These are phyloP conservation scores for Lophiotrema nucula DNA, from an alignment of 495 filamentous ascomycete species.

Conservation along the genomic window DNA sequence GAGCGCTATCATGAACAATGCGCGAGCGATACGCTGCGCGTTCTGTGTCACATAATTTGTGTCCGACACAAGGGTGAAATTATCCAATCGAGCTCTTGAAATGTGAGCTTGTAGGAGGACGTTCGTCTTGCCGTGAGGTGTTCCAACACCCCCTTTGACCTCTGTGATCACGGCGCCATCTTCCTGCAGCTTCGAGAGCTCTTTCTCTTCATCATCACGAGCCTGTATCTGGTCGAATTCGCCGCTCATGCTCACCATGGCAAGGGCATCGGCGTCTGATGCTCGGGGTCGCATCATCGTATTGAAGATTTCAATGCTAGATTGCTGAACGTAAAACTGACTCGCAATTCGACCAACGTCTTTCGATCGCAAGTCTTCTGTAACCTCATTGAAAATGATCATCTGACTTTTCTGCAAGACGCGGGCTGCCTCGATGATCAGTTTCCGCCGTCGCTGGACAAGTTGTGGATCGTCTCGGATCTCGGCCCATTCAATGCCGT, in stretches of 20 bases:
- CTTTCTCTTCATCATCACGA: slow-evolving; percentile 79
- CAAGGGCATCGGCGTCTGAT: slow-evolving; percentile 83
- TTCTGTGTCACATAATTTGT: slow-evolving; percentile 95
- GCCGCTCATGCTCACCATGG: slow-evolving; percentile 93
- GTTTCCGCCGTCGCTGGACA: slow-evolving; percentile 73
- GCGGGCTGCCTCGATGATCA: slow-evolving; percentile 82
- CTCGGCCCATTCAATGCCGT: slow-evolving; percentile 97
- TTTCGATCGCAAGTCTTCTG: slow-evolving; percentile 86
- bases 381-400: slow-evolving; percentile 95
- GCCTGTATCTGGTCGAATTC: slow-evolving; percentile 98
- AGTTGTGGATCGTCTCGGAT: slow-evolving; percentile 80
- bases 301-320: slow-evolving; percentile 94
- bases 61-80: slow-evolving; percentile 90
- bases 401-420: slow-evolving; percentile 90
- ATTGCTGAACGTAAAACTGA: slow-evolving; percentile 92
- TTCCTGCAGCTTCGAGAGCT: slow-evolving; percentile 65
- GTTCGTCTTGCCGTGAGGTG: slow-evolving; percentile 88
- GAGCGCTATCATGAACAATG: slow-evolving; percentile 94
- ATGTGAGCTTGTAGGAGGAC: slow-evolving; percentile 94
- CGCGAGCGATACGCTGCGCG: slow-evolving; percentile 86
- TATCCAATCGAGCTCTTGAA: slow-evolving; percentile 80
- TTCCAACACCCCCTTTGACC: slow-evolving; percentile 70
- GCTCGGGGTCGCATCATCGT: slow-evolving; percentile 77
- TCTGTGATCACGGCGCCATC: slow-evolving; percentile 64
- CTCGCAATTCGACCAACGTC: slow-evolving; percentile 95